A percentile compares a stretch with the other conserved stretches of the same genome.
These are phyloP conservation scores for Symbiotaphrina buchneri DNA, from an alignment of 495 filamentous ascomycete genomes.

Conservation along the genomic window DNA sequence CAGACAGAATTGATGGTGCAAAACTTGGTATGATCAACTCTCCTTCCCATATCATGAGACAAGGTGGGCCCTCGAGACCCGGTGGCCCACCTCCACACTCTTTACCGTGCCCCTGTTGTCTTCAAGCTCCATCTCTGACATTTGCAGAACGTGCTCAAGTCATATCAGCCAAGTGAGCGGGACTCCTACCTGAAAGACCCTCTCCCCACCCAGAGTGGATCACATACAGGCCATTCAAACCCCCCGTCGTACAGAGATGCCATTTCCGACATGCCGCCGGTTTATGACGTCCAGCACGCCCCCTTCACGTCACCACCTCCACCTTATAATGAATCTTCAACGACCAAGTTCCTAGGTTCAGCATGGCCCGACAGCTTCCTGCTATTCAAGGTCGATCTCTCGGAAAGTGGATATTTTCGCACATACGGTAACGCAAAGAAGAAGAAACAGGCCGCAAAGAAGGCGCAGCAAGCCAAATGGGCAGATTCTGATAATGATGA, in stretches of 20 bases:
- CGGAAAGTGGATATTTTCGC: neutral
- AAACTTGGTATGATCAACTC: too few species aligned
- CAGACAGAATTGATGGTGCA: too few species aligned
- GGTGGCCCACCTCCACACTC: too few species aligned
- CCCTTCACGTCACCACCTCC: slow-evolving; percentile 2
- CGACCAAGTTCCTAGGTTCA: neutral
- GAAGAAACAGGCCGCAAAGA: neutral
- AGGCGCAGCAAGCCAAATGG: neutral
- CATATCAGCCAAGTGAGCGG: too few species aligned
- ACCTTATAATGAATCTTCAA: neutral
- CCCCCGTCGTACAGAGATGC: slow-evolving; percentile 3
- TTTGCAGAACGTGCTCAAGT: too few species aligned
- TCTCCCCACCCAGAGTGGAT: too few species aligned
- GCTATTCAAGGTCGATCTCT: neutral
- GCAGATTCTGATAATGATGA: neutral
- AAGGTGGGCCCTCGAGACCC: too few species aligned
- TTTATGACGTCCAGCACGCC: slow-evolving; percentile 1
- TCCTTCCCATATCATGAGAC: too few species aligned
- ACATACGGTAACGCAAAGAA: neutral
- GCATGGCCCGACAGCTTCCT: neutral
- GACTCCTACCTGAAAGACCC: too few species aligned
- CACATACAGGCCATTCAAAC: too few species aligned
- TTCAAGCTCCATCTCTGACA: too few species aligned
- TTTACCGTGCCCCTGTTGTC: too few species aligned
- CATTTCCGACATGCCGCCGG: slow-evolving; percentile 4